A percentile compares a stretch with the other conserved stretches of the same genome.
phyloP scores from a whole-genome alignment of 1,139 yeast species.

The Blastobotrys illinoisensis region DNA sequence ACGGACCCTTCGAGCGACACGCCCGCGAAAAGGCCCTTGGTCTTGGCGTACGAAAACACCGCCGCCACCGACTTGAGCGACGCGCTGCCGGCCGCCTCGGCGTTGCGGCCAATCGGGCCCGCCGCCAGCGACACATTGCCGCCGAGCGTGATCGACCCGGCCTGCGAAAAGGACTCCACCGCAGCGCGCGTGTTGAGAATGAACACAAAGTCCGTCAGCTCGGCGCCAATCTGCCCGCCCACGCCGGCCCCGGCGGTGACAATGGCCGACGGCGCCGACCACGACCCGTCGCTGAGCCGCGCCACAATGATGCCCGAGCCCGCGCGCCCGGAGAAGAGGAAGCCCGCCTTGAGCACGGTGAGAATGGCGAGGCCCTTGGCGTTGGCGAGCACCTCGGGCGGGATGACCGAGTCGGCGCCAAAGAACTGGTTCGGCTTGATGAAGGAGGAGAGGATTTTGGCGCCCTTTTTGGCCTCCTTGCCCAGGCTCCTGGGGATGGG shows the following conservation, averaged over 20 bases:
- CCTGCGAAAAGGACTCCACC: conserved; percentile 88
- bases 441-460: conserved; percentile 82
- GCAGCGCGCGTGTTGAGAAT: conserved; percentile 83
- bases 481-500: conserved; percentile 90
- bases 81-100: conserved; percentile 97
- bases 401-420: conserved; percentile 84
- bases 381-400: conserved; percentile 78
- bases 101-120: conserved; percentile 95
- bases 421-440: conserved; percentile 92
- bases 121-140: conserved; percentile 97
- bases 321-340: conserved; percentile 91
- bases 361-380: conserved; percentile 91
- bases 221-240: conserved; percentile 97
- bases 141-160: conserved; percentile 91
- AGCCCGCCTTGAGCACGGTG: conserved; percentile 96
- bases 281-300: conserved; percentile 81
- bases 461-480: conserved; percentile 91
- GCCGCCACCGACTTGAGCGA: conserved; percentile 86
- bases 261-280: conserved; percentile 99
- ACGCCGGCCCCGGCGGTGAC: conserved; percentile 98
- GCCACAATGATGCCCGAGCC: conserved; percentile 97
- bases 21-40: conserved; percentile 96
- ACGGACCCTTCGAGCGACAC: conserved; percentile 96
- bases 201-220: conserved; percentile 92
- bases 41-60: conserved; percentile 87